Percentiles rank a stretch among this genome's conserved stretches.
These are phyloP conservation scores for Centaurea solstitialis DNA, from an alignment of 129 eudicot genomes.

Conservation along the genomic window DNA sequence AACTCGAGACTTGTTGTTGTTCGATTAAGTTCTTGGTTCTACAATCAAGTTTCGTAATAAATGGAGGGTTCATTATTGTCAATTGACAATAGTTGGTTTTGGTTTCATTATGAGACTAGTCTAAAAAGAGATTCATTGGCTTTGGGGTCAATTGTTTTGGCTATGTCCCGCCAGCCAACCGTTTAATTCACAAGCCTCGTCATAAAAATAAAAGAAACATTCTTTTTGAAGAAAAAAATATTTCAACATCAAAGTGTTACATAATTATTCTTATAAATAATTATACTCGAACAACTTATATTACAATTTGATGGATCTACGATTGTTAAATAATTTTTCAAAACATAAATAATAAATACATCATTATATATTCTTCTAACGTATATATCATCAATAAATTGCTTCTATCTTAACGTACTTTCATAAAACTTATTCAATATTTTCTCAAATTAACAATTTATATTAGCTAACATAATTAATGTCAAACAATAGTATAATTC, in stretches of 20 bases:
- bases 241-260: not conserved
- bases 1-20: not conserved
- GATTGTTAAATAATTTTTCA: not conserved
- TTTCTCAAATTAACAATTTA: not conserved
- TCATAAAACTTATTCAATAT: not conserved
- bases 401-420: too few species aligned
- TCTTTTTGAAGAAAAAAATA: not conserved
- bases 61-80: not conserved
- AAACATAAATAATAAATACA: too few species aligned
- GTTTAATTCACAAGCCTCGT: not conserved
- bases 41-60: not conserved
- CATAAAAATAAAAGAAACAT: too few species aligned
- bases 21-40: not conserved
- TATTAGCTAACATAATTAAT: not conserved
- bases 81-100: too few species aligned
- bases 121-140: not conserved
- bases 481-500: too few species aligned
- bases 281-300: too few species aligned
- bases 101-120: not conserved
- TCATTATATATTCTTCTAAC: not conserved
- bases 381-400: not conserved
- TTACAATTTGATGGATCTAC: not conserved
- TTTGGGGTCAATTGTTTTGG: not conserved
- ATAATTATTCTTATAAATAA: not conserved
- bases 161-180: not conserved